Evolutionary conservation across 768 basidiomycete genomes (phyloP), one percentile per base, ranked within the genome.

Genomic region (Mycena pura): DNA sequence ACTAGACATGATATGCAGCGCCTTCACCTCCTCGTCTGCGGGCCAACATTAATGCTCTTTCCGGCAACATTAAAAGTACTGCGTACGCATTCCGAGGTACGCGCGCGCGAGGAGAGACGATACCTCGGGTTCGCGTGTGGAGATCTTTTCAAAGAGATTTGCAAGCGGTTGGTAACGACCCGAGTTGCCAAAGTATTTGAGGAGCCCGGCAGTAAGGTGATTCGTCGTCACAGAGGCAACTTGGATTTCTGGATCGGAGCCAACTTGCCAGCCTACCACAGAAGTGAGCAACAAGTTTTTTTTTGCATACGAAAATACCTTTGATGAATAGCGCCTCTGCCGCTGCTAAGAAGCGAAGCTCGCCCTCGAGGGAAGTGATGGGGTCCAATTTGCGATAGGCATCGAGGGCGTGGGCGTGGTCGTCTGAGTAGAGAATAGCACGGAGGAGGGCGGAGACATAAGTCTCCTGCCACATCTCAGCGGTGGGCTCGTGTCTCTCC

Each of bases 221-320:
- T 99, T 99, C 22, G 95, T 96, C 5, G 97, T 94, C 27, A 95
- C 82, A 3, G 95, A 96, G 1, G 97, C 97, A 14, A 99, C 96
- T 72, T 99, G 97, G 22, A 99, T 96, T 75, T 99, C 97, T 0
- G 97, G 97, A 65, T 99, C 97, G 0, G 95, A 97, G 3, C 96
- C 97, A 8, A 99, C 92, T 71, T 97, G 96, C 97, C 97, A 99
- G 31, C 96, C 95, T 96, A 65, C n/a, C 8, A 38, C 38, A 9
- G 6, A 13, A 48, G 51, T 29, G n/a, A 48, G 34, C 29, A 13
- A 29, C 28, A 10, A n/a, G n/a, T 10, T 15, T 28, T 32, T 11
- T 15, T 39, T 29, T 5, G 32, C 41, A 57, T 29, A 9, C 43
- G 28, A 45, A 24, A 75, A 6, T 28, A 88, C 95, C 95, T 76